Conservation (phyloP, 495 filamentous ascomycete species). For the Penicillium manginii region DNA sequence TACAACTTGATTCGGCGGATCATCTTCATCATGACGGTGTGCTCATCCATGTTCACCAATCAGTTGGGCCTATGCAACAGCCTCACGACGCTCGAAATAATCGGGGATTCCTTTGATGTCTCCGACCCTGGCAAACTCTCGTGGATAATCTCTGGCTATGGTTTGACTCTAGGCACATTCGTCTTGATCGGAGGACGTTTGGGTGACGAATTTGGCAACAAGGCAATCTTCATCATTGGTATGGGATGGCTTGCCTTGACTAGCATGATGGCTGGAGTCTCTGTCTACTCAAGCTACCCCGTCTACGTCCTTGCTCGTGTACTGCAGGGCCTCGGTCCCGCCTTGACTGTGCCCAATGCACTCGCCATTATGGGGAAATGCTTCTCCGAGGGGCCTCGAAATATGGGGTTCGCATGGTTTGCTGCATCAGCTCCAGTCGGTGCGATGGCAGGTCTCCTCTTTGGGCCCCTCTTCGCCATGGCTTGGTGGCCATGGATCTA, state of each 20-base stretch:
- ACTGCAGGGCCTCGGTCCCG: slow-evolving; percentile 60
- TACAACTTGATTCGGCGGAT: slow-evolving; percentile 9
- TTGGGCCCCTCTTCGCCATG: slow-evolving; percentile 1
- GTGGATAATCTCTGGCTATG: slow-evolving; percentile 41
- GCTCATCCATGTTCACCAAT: slow-evolving; percentile 14
- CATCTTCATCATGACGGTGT: slow-evolving; percentile 13
- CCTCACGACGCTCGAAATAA: slow-evolving; percentile 16
- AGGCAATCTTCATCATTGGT: slow-evolving; percentile 54
- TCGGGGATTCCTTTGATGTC: slow-evolving; percentile 13
- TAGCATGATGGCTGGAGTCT: slow-evolving; percentile 48
- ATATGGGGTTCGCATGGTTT: slow-evolving; percentile 61
- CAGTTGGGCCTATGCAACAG: slow-evolving; percentile 13
- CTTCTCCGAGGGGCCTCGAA: slow-evolving; percentile 47
- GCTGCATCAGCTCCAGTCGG: slow-evolving; percentile 55
- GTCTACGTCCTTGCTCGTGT: slow-evolving; percentile 58
- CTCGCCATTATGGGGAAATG: slow-evolving; percentile 57
- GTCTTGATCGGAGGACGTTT: slow-evolving; percentile 58
- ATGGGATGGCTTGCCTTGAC: slow-evolving; percentile 56
- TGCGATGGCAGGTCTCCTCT: slow-evolving; percentile 3
- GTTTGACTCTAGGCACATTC: slow-evolving; percentile 61
- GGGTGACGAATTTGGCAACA: slow-evolving; percentile 57
- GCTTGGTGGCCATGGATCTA: slow-evolving; percentile 66
- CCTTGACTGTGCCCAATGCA: slow-evolving; percentile 58
- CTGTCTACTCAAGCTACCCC: slow-evolving; percentile 42
- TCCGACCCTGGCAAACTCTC: slow-evolving; percentile 13